Conservation (phyloP, 2,329 filamentous ascomycete species). For the Cytospora chrysosperma region DNA sequence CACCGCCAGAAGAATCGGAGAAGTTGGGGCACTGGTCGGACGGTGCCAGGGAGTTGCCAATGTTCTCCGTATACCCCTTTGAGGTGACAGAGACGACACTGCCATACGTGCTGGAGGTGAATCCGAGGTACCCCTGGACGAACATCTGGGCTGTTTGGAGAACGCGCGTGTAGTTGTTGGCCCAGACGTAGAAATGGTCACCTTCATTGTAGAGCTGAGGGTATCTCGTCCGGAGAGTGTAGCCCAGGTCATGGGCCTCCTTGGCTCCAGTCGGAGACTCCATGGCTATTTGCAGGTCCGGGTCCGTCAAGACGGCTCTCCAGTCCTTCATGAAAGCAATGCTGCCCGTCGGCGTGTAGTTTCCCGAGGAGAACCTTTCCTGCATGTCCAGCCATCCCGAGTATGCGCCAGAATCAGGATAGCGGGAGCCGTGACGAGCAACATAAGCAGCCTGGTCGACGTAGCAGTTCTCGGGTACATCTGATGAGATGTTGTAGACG, state of each 20-base stretch:
- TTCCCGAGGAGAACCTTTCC: conserved; percentile 47
- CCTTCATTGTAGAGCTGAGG: conserved; percentile 50
- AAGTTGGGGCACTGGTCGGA: conserved; percentile 64
- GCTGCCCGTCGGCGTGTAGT: conserved; percentile 52
- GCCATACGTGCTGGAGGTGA: conserved; percentile 51
- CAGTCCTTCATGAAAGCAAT: conserved; percentile 59
- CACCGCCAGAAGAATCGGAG: conserved; percentile 50
- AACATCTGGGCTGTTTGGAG: conserved; percentile 63
- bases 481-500: conserved; percentile 52
- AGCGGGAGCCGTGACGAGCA: conserved; percentile 61
- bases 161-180: conserved; percentile 64
- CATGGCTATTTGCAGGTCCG: conserved; percentile 55
- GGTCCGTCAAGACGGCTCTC: conserved; percentile 56
- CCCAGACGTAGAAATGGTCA: conserved; percentile 58
- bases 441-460: conserved; percentile 62
- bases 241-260: conserved; percentile 57
- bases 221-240: conserved; percentile 48
- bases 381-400: conserved; percentile 53
- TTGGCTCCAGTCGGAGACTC: conserved; percentile 62
- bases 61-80: conserved; percentile 47
- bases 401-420: conserved; percentile 61
- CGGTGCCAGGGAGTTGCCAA: conserved; percentile 62
- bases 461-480: conserved; percentile 54
- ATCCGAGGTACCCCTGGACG: conserved; percentile 59
- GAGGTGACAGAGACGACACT: conserved; percentile 59